A percentile compares a stretch with the other conserved stretches of the same genome.
These are phyloP conservation scores for Antonospora locustae DNA, from an alignment of 371 early-diverging fungal genomes.

Conservation along the genomic window DNA sequence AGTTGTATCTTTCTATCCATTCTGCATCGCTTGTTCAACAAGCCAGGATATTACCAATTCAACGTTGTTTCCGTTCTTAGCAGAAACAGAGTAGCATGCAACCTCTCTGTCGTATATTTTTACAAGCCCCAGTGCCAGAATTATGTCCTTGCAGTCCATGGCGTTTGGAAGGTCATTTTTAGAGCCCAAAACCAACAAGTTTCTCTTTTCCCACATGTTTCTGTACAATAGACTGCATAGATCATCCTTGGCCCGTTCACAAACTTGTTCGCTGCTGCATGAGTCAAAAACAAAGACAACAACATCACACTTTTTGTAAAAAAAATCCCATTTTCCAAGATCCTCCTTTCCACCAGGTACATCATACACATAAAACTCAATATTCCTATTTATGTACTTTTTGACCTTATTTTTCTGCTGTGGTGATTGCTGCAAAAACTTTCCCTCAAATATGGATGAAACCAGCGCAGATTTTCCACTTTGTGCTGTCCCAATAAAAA, in stretches of 20 bases:
- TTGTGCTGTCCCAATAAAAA: slow-evolving; percentile 23
- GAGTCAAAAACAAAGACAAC: slow-evolving; percentile 41
- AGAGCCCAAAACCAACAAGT: slow-evolving; percentile 76
- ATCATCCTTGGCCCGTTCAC: slow-evolving; percentile 24
- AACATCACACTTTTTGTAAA: slow-evolving; percentile 38
- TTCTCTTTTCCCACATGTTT: slow-evolving; percentile 35
- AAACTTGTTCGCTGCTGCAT: slow-evolving; percentile 3
- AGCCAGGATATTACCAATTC: slow-evolving; percentile 87
- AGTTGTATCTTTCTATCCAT: slow-evolving; percentile 15
- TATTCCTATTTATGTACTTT: slow-evolving; percentile 16
- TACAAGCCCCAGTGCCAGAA: slow-evolving; percentile 65
- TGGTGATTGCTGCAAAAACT: slow-evolving; percentile 4
- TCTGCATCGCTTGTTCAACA: slow-evolving; percentile 61
- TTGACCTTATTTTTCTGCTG: slow-evolving; percentile 3
- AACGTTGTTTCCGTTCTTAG: slow-evolving; percentile 85
- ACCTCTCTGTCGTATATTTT: slow-evolving; percentile 80
- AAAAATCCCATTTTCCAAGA: slow-evolving; percentile 28
- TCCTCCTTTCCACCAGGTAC: slow-evolving; percentile 29
- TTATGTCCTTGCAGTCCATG: slow-evolving; percentile 69
- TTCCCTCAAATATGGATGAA: slow-evolving; percentile 12
- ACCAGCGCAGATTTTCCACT: slow-evolving; percentile 46
- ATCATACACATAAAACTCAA: slow-evolving; percentile 39
- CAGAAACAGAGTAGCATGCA: slow-evolving; percentile 90
- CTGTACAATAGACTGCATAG: slow-evolving; percentile 33
- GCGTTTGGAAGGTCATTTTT: slow-evolving; percentile 87